Conservation (phyloP, 257 asterid species). For the Solanum gandarillasii region DNA sequence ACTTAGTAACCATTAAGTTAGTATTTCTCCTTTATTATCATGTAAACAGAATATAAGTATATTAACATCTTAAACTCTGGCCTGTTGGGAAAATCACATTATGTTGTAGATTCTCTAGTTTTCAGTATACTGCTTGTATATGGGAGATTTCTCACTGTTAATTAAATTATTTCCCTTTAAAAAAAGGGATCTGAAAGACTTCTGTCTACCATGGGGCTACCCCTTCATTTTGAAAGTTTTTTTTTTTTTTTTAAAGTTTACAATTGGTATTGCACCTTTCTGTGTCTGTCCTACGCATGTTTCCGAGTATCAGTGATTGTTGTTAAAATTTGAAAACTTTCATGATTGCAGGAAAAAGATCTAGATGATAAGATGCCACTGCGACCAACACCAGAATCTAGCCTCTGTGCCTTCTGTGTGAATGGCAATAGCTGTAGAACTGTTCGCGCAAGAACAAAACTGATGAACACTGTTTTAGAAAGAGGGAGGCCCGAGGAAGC, state of each 20-base stretch:
- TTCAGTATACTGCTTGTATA: not conserved
- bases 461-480: conserved; percentile 52
- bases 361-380: conserved; percentile 24
- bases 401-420: conserved; percentile 37
- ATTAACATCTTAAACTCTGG: not conserved
- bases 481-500: conserved; percentile 43
- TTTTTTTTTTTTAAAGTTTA: not conserved
- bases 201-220: not conserved
- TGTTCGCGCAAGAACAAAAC: conserved; percentile 44
- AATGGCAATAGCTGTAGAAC: conserved; percentile 35
- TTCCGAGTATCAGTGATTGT: not conserved
- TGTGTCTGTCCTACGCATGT: not conserved
- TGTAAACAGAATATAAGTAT: not conserved
- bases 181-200: not conserved
- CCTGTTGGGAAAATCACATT: not conserved
- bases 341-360: conserved; percentile 26
- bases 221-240: not conserved
- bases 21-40: not conserved
- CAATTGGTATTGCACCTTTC: not conserved
- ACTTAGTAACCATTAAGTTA: not conserved
- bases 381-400: conserved; percentile 26
- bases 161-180: not conserved
- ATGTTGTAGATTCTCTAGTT: not conserved
- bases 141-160: not conserved
- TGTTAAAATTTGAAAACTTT: not conserved